Conservation (phyloP, 108 stramenopile species). For the Fistulifera pelliculosa region DNA sequence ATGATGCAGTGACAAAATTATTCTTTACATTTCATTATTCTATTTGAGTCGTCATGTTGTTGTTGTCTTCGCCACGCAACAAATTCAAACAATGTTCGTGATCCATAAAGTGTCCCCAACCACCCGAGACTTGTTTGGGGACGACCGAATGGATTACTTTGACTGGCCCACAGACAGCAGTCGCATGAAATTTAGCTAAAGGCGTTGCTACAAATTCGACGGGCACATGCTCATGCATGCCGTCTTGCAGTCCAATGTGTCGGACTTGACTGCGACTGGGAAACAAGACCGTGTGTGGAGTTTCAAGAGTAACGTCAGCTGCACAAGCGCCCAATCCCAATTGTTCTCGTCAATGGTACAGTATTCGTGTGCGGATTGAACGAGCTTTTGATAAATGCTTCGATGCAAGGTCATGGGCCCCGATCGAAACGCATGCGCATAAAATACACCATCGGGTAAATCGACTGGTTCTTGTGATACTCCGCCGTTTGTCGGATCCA, state of each 20-base stretch:
- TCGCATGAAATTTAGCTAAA: background rate
- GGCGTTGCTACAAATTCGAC: background rate
- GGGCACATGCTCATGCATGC: constrained; percentile 26
- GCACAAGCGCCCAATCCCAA: constrained; percentile 50
- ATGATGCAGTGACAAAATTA: no score
- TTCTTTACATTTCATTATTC: no score
- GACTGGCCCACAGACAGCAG: background rate
- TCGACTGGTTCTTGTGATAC: background rate
- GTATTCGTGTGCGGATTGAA: constrained; percentile 24
- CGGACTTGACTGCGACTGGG: constrained; percentile 25
- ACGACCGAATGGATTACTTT: background rate
- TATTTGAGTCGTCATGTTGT: no score
- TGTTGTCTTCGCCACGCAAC: no score
- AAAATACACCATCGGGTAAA: background rate
- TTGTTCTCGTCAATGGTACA: constrained; percentile 54
- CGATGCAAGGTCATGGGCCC: constrained; percentile 45
- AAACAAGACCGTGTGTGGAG: constrained; percentile 26
- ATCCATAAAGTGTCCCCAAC: constrained; percentile 51
- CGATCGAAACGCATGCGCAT: constrained; percentile 4
- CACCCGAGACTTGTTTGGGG: constrained; percentile 31
- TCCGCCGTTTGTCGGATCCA: constrained; percentile 28
- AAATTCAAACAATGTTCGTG: constrained; percentile 39
- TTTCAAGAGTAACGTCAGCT: constrained; percentile 16
- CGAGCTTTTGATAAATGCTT: constrained; percentile 21
- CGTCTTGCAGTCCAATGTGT: constrained; percentile 47